A percentile compares a stretch with the other conserved stretches of the same genome.
Conservation (phyloP, 2,329 filamentous ascomycete genomes). For the Aspergillus chevalieri region DNA sequence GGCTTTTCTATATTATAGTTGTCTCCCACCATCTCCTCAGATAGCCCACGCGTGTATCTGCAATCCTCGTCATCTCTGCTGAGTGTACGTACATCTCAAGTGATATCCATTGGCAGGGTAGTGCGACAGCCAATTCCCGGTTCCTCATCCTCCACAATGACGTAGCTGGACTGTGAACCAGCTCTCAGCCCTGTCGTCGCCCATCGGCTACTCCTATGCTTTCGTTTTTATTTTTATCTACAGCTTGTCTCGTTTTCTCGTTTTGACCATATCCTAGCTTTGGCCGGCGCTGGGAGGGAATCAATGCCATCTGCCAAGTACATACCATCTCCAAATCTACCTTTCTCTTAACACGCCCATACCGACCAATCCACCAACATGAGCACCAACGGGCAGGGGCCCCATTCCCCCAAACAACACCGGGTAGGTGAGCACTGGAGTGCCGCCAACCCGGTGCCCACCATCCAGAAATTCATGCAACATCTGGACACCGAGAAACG, state of each 20-base stretch:
- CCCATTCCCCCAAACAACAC: slow-evolving; percentile 29
- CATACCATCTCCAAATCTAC: too few relatives aligned
- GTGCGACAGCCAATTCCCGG: background rate
- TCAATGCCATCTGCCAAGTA: too few relatives aligned
- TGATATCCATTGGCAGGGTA: too few relatives aligned
- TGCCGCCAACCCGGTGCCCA: slow-evolving; percentile 76
- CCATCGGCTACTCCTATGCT: too few relatives aligned
- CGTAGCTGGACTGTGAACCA: slow-evolving; percentile 12
- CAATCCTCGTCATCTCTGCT: background rate
- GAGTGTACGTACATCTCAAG: too few relatives aligned
- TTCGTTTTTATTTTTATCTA: too few relatives aligned
- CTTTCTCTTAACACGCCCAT: too few relatives aligned
- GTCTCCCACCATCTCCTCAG: background rate
- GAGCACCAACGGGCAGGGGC: slow-evolving; percentile 2
- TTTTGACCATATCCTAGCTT: too few relatives aligned
- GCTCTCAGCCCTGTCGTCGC: background rate
- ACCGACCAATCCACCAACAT: too few relatives aligned
- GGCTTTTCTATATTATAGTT: too few relatives aligned
- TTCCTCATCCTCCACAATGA: slow-evolving; percentile 29
- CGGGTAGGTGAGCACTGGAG: slow-evolving; percentile 68
- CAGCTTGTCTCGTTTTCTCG: too few relatives aligned
- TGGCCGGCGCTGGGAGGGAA: too few relatives aligned
- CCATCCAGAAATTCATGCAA: slow-evolving; percentile 76
- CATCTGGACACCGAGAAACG: slow-evolving; percentile 73
- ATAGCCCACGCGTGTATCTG: background rate